phyloP scores from a whole-genome alignment of 1,284 basidiomycete genomes.

The Ceratobasidium sp. region DNA sequence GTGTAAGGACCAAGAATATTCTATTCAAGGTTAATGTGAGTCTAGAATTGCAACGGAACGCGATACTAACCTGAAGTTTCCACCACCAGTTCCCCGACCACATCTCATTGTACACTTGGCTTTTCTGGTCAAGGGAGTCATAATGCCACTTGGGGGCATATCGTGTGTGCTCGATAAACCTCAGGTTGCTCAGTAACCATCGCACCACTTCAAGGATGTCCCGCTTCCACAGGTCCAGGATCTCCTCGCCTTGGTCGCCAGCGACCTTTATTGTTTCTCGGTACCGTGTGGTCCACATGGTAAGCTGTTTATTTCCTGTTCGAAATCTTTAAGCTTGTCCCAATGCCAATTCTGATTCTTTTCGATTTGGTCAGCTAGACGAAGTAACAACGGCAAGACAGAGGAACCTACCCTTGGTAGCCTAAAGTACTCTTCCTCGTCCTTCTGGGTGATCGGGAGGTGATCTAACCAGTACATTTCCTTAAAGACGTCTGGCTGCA shows the following conservation, averaged over 20 bases:
- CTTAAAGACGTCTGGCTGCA: neutral
- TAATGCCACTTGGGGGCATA: conserved; percentile 20
- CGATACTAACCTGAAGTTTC: conserved; percentile 23
- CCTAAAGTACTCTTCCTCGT: neutral
- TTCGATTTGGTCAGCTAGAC: neutral
- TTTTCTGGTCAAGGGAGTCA: no score
- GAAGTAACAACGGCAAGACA: no score
- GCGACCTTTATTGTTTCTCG: neutral
- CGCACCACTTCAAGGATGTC: neutral
- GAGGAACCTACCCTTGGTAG: neutral
- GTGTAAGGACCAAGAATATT: neutral
- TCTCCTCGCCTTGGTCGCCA: neutral
- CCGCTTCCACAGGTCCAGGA: neutral
- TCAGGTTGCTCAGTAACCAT: neutral
- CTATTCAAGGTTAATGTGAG: conserved; percentile 48
- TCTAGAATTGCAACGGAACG: conserved; percentile 35
- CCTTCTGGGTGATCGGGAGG: neutral
- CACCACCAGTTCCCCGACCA: conserved; percentile 45
- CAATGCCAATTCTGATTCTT: neutral
- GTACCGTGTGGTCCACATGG: neutral
- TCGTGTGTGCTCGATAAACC: neutral
- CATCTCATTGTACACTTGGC: conserved; percentile 32
- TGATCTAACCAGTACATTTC: neutral
- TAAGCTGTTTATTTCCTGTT: neutral
- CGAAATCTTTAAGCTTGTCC: neutral